These are phyloP conservation scores for Sordariomycetes sp. DNA, from an alignment of 2,329 filamentous ascomycete genomes.

Conservation along the genomic window DNA sequence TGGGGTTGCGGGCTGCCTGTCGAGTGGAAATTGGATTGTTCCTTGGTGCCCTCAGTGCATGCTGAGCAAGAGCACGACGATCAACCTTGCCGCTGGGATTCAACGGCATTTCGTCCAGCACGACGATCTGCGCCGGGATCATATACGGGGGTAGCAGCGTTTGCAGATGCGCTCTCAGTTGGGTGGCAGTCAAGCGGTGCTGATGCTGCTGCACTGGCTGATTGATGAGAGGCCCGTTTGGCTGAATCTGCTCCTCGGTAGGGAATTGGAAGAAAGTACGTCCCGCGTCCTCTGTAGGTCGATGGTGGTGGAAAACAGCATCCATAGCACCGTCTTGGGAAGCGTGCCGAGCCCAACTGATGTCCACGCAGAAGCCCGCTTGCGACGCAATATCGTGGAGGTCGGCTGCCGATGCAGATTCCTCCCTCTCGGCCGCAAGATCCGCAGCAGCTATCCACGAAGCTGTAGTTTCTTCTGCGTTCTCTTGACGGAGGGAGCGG, in stretches of 20 bases:
- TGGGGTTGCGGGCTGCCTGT: constrained; percentile 1
- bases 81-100: constrained; percentile 10
- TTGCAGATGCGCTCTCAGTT: constrained; percentile 2
- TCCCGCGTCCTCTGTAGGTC: no score
- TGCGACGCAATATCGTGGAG: constrained; percentile 12
- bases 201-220: constrained; percentile 8
- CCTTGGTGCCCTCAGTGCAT: neutral
- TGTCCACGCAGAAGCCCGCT: constrained; percentile 35
- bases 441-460: no score
- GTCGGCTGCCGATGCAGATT: constrained; percentile 8
- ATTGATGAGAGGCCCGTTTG: constrained; percentile 5
- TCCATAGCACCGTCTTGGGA: constrained; percentile 15
- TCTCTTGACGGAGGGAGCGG: no score
- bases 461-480: no score
- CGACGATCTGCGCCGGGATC: constrained; percentile 6
- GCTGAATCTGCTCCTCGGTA: constrained; percentile 6
- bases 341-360: constrained; percentile 31
- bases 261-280: constrained; percentile 15
- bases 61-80: constrained; percentile 5
- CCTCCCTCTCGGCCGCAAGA: constrained; percentile 1
- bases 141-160: constrained; percentile 9
- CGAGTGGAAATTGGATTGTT: no score
- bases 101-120: constrained; percentile 8
- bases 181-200: constrained; percentile 2
- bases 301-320: constrained; percentile 23